Base-by-base conservation (phyloP, 192 early-diverging fungal genomes). In the Coemansia sp. region DNA sequence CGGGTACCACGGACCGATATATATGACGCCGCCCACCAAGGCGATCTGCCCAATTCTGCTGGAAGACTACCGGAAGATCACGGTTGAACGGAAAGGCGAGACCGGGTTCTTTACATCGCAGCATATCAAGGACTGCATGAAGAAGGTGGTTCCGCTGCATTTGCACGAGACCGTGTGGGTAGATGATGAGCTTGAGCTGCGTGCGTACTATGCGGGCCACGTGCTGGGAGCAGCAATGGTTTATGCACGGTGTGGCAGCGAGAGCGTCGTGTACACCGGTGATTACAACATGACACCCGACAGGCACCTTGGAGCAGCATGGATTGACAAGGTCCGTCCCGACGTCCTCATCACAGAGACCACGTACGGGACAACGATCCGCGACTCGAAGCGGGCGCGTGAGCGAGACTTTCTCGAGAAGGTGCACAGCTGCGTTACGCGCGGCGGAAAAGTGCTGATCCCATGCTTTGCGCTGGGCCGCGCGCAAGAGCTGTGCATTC, bases 211-310 rank as follows among this genome's bases (percentile, higher is more conserved):
- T 79, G 97, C 97, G 12, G 97, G 97, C 0, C 97, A 99, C 68
- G 97, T 99, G 3, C 85, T 99, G 25, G 97, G 97, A 4, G 97
- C 97, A 0, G 95, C 93, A 34, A 97, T 99, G 97, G 94, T 97
- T 64, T 92, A 95, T 64, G 90, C 93, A 51, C 49, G 74, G 16
- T 68, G 79, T 51, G 84, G 93, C 42, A 75, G 81, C 43, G 89
- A 94, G 64, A 91, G 91, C 13, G 77, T 92, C 4, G 91, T 94
- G 20, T 94, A 94, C 62, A 94, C 92, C 8, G 92, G 92, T 33
- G 92, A 94, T 66, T 94, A 93, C 77, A 94, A 94, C 61, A 94
- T 92, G 91, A 94, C 92, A 13, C 91, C 92, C 0, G 92, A 94
- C 72, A 76, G 90, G 35, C 97, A 99, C 74, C 73, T 99, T 30